Percentiles rank a stretch among this genome's conserved stretches.
Conservation (phyloP, 2,329 filamentous ascomycete species). For the Aspergillus ochraceus region DNA sequence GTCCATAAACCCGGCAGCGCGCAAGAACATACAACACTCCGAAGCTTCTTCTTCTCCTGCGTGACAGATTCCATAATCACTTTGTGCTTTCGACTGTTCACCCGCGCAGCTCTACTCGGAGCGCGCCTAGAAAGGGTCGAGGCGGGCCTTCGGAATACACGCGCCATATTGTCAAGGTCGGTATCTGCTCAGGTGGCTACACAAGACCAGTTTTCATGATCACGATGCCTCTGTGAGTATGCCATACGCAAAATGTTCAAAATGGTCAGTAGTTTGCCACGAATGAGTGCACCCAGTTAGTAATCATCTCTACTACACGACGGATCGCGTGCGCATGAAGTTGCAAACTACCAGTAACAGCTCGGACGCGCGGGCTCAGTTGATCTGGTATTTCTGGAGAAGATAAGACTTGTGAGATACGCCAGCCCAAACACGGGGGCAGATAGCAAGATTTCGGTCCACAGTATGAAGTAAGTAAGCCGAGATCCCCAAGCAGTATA, state of each 20-base stretch:
- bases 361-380: not conserved
- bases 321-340: constrained; percentile 5
- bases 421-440: too few relatives aligned
- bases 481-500: not conserved
- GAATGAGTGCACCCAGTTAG: constrained; percentile 11
- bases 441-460: not conserved
- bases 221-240: constrained; percentile 18
- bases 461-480: not conserved
- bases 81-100: constrained; percentile 51
- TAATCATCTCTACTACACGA: constrained; percentile 19
- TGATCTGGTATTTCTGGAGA: not conserved
- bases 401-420: not conserved
- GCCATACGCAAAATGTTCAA: constrained; percentile 1
- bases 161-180: constrained; percentile 34
- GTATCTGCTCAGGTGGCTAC: constrained; percentile 21
- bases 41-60: constrained; percentile 61
- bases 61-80: constrained; percentile 59
- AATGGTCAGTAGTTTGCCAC: constrained; percentile 5
- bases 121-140: constrained; percentile 35
- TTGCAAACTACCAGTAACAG: not conserved
- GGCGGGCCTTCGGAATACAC: constrained; percentile 35
- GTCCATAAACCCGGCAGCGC: constrained; percentile 4
- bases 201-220: constrained; percentile 18
- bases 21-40: constrained; percentile 47
- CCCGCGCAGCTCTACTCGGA: constrained; percentile 33